Evolutionary conservation across 805 yeast genomes (phyloP).

Genomic region (Pachysolen tannophilus): DNA sequence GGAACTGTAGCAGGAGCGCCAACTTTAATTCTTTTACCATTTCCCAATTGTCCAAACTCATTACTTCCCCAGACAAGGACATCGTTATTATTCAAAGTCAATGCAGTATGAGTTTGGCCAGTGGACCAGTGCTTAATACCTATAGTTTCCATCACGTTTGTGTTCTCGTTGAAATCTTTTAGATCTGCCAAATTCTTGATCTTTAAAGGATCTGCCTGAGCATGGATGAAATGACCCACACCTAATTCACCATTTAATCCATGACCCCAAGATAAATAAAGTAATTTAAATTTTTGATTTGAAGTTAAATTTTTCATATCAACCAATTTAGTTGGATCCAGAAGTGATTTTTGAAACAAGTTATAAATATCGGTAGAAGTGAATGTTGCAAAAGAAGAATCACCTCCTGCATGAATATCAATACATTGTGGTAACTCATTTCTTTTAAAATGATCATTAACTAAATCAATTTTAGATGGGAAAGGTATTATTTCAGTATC

Average conservation of each 20-base stretch:
- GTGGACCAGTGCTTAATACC: constrained; percentile 44
- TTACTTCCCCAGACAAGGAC: constrained; percentile 82
- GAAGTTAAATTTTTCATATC: background rate
- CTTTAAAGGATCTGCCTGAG: constrained; percentile 58
- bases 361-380: constrained; percentile 26
- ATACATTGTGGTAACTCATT: constrained; percentile 37
- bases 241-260: constrained; percentile 87
- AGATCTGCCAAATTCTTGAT: constrained; percentile 40
- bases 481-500: constrained; percentile 61
- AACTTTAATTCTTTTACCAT: constrained; percentile 60
- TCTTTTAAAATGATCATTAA: constrained; percentile 31
- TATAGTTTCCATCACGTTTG: constrained; percentile 32
- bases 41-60: constrained; percentile 76
- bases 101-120: constrained; percentile 60
- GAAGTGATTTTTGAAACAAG: constrained; percentile 20
- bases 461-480: constrained; percentile 48
- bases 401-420: constrained; percentile 63
- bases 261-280: constrained; percentile 64
- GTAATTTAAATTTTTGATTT: constrained; percentile 20
- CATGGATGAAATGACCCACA: constrained; percentile 65
- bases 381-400: constrained; percentile 47
- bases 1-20: constrained; percentile 50
- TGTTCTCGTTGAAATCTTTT: constrained; percentile 46
- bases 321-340: constrained; percentile 13
- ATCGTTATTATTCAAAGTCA: constrained; percentile 53